Conservation (phyloP, 805 yeast species). For the Candida quercuum region DNA sequence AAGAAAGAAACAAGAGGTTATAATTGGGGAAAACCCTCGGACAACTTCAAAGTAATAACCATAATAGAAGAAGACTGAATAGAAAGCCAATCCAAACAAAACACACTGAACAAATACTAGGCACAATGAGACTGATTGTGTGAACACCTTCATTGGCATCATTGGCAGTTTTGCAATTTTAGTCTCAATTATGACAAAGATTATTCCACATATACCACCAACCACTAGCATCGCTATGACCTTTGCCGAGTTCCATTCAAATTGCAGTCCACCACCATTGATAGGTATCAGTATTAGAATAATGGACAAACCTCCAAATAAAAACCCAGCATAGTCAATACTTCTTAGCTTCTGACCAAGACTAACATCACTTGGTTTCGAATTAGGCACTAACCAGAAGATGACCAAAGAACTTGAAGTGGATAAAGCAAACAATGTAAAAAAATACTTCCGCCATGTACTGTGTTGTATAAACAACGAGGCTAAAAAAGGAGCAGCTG, state of each 20-base stretch:
- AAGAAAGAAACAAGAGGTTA: constrained; percentile 15
- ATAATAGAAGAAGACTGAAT: constrained; percentile 26
- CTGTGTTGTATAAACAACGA: constrained; percentile 29
- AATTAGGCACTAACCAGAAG: constrained; percentile 20
- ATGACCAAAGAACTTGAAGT: constrained; percentile 1
- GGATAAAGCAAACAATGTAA: constrained; percentile 30
- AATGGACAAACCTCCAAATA: not conserved
- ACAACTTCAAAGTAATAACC: constrained; percentile 8
- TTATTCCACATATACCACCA: constrained; percentile 32
- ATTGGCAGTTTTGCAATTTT: constrained; percentile 45
- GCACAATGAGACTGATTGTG: constrained; percentile 28
- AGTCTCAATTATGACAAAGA: constrained; percentile 45
- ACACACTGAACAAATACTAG: constrained; percentile 35
- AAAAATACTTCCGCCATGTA: constrained; percentile 37
- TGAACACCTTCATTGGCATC: constrained; percentile 45
- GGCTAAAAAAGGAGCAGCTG: constrained; percentile 38
- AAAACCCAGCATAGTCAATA: constrained; percentile 49
- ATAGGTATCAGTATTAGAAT: constrained; percentile 43
- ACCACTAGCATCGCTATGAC: constrained; percentile 30
- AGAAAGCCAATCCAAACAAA: constrained; percentile 38
- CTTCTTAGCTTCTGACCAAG: constrained; percentile 22
- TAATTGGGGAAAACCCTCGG: constrained; percentile 11
- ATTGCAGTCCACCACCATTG: constrained; percentile 53
- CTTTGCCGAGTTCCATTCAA: constrained; percentile 39
- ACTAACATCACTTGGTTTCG: constrained; percentile 21